These are phyloP conservation scores for Neofusicoccum cordaticola DNA, from an alignment of 2,329 filamentous ascomycete genomes.

Conservation along the genomic window DNA sequence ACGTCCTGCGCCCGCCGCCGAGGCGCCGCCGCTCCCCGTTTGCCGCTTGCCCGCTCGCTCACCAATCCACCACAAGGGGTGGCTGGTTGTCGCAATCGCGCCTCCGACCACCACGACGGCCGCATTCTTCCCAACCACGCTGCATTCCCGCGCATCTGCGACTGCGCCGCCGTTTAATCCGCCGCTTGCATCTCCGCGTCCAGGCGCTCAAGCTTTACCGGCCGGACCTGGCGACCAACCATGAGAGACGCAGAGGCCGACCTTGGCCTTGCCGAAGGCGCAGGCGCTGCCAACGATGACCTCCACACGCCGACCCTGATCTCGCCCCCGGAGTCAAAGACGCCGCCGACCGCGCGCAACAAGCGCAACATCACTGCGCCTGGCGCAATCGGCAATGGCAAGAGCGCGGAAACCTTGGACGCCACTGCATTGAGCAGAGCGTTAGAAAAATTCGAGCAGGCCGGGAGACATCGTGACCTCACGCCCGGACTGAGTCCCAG, in stretches of 20 bases:
- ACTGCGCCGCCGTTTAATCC: background rate
- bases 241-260: constrained; percentile 11
- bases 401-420: constrained; percentile 56
- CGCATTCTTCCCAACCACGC: constrained; percentile 9
- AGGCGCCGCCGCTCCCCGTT: constrained; percentile 8
- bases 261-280: constrained; percentile 11
- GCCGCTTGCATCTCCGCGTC: constrained; percentile 3
- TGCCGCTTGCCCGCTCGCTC: constrained; percentile 4
- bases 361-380: constrained; percentile 42
- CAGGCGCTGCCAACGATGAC: background rate
- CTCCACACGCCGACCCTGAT: constrained; percentile 46
- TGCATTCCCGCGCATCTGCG: background rate
- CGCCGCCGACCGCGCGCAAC: constrained; percentile 56
- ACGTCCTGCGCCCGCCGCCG: constrained; percentile 2
- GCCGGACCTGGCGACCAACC: constrained; percentile 10
- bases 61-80: constrained; percentile 17
- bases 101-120: constrained; percentile 3
- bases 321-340: constrained; percentile 59
- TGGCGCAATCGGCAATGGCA: constrained; percentile 28
- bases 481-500: constrained; percentile 66
- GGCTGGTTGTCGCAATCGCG: constrained; percentile 15
- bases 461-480: constrained; percentile 56
- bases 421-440: constrained; percentile 59
- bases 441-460: constrained; percentile 60
- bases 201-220: constrained; percentile 1